Base-by-base conservation (phyloP, 2,329 filamentous ascomycete genomes). In the Xylariales sp. region DNA sequence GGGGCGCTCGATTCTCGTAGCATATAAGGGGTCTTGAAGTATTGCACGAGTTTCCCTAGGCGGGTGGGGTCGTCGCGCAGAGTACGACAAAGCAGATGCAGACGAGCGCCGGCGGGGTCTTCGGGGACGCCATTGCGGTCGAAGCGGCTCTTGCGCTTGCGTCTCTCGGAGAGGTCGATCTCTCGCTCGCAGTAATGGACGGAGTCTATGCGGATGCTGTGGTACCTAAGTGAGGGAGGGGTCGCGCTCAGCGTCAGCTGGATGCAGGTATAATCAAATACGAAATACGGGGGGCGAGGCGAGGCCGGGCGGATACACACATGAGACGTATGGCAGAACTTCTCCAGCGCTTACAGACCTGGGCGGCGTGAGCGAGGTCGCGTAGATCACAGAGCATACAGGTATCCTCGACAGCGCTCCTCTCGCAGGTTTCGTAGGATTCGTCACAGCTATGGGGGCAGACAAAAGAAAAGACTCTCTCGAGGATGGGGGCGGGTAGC, bases 381-480 rank as follows among this genome's bases (percentile, higher is more conserved):
- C 94, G 90, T 83, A 96, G 86, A 81, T 97, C 93, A 82, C 95
- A 98, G 73, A 97, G 89, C 92, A 96, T 95, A 82, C 95, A 98
- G 64, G 89, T 90, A 81, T 93, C 90, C 73, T 91, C 91, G 57
- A 89, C 86, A 72, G 91, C 89, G 67, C 91, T 93, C 75, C 92
- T 87, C 82, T 98, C 95, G 76, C 92, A 95, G 49, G 90, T 90
- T 72, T 93, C 90, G 79, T 96, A 97, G 67, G 86, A 90, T 77
- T 90, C 85, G 80, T 98, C 94, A 62, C 83, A 82, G 43, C 89
- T 83, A 80, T 98, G 95, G 7, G 94, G 94, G 75, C 94, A 97
- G 64, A 97, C 90, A 72, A 89, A 89, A 74, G 86, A 81, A 79
- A 97, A 95, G 77, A 97, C 94, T 77, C 87, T 88, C 72, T 89